Base-by-base conservation (phyloP, 2,329 filamentous ascomycete species). In the Lasiodiplodia citricola region DNA sequence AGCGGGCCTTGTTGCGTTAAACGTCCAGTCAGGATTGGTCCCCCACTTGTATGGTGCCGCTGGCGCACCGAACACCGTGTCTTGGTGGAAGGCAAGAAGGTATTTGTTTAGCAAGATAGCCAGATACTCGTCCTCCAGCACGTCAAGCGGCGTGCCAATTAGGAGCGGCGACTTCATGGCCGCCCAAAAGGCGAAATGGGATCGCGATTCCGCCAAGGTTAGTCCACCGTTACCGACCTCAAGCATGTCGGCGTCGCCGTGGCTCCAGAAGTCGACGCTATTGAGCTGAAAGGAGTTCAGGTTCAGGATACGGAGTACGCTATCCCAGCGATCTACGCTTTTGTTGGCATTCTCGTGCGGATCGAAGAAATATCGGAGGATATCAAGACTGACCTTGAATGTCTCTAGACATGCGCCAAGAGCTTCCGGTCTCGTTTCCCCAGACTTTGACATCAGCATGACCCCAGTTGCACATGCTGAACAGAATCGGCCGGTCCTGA, bases 391-490 rank as follows among this genome's bases (percentile, higher is more conserved):
- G 25, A 23, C 7, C 13, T 31, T 14, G 28, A 38, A 76, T 76
- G 67, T 77, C 75, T 38, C 71, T 71, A 8, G 71, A 69, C 57
- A 69, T 74, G 13, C 75, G 66, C 82, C 82, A 83, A 31, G 81
- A 84, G 68, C 84, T 83, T 2, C 83, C 85, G 0, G 82, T 84
- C 6, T 75, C 71, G 67, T 82, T 82, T 7, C 83, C 87, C 85
- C 86, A 88, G 3, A 74, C 73, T 65, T 83, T 80, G 4, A 87
- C 85, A 18, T 83, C 78, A 0, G 83, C 85, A 18, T 81, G 74
- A 4, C 87, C 87, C 86, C 86, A 88, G 37, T 84, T 80, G 73
- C 86, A 88, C 16, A 88, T 76, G 13, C 80, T 84, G 74, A 84
- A 87, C 4, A 85, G 74, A 14, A 88, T 87, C 0, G 81, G 79